Base-by-base conservation (phyloP, 176 grass and related monocot genomes). In the Ensete glaucum region DNA sequence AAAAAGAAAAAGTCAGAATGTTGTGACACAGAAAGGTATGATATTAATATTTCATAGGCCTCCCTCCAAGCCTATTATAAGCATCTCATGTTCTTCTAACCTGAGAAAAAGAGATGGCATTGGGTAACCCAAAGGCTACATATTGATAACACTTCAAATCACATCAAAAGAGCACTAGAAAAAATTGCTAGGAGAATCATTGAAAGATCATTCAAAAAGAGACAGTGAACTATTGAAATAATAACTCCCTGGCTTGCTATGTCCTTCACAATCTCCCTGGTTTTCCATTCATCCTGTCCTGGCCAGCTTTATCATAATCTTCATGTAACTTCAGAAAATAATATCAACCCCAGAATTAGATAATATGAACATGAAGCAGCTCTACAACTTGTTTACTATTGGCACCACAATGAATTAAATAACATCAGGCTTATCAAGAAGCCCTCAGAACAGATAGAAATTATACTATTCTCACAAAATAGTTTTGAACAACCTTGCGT, bases 241-340 rank as follows among this genome's bases (percentile, higher is more conserved):
- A 13, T 27, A 11, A 65, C 9, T 65, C 50, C 67, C 67, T 70
- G 67, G 43, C 16, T 70, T 51, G 90, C 86, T 54, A 94, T 94
- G 79, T 91, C 90, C 81, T 94, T 94, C 34, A 88, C 88, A 74
- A 94, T 94, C 82, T 94, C 84, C 77, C 85, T 90, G 76, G 86
- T 83, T 71, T 88, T 89, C 90, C 95, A 99, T 76, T 99, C 90
- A 89, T 99, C 95, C 57, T 88, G 55, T 90, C 90, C 73, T 86
- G 82, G 73, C 94, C 88, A 69, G 88, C 64, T 76, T 82, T 91
- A 8, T 91, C 86, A 79, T 84, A 84, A 79, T 91, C 83, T 62
- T 81, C 95, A 82, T 0, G 59, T 43, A 89, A 88, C 90, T 99
- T 69, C 77, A 52, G 76, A 88, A 82, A 50, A 84, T 74, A 51